Base-by-base conservation (phyloP, 2,329 filamentous ascomycete species). In the Colletotrichum sp. region DNA sequence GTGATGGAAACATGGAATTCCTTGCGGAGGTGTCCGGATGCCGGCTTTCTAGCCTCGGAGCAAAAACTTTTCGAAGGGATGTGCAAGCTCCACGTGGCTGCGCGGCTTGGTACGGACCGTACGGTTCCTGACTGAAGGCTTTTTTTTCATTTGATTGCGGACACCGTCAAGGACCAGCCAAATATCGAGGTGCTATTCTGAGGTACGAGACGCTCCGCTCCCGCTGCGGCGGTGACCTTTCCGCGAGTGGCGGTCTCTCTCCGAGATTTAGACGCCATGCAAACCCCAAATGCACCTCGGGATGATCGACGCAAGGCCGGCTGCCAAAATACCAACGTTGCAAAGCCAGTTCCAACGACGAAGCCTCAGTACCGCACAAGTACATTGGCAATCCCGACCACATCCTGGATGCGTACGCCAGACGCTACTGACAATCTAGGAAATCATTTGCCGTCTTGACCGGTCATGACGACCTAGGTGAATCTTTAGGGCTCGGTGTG, bases 251-350 rank as follows among this genome's bases (percentile, higher is more conserved):
- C 72, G 67, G 43, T 65, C 43, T 43, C 43, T 21, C 58, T 71
- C 52, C 36, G 28, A 71, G 52, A 48, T 71, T 52, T 32, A 36
- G 36, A 30, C 24, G 48, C 55, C 63, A 75, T 75, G 38, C 38
- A 24, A 58, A 38, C 36, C 69, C 63, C 38, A 30, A 55, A 63
- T 61, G 63, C 73, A 67, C 24, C 55, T 75, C 32, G 63, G 38
- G 36, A 75, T 55, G 52, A 72, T 75, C 72, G 61, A 61, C 52
- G 18, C 72, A 71, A 66, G 34, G 30, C 72, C 67, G n/a, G 48
- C 34, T 52, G 48, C 16, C 61, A 26, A 55, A 36, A 36, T 16
- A 38, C 28, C 24, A 66, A 70, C 24, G n/a, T 36, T 38, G 71
- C 38, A 48, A 74, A 74, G 72, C 24, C 60, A 66, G 26, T 36